These are phyloP conservation scores for Whalleya microplaca DNA, from an alignment of 2,329 filamentous ascomycete species.

Conservation along the genomic window DNA sequence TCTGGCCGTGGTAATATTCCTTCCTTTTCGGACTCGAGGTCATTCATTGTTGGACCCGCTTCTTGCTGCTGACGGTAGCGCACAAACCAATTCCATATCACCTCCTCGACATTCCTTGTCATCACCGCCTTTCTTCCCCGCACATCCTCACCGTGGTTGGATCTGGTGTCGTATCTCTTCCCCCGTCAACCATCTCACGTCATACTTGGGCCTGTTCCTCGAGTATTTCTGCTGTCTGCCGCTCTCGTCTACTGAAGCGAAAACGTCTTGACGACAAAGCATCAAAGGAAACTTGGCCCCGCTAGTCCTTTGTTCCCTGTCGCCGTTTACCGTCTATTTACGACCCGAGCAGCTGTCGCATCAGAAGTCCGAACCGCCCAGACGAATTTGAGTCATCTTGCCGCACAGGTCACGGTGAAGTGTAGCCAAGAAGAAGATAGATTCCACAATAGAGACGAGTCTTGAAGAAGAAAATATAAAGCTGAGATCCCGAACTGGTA, in stretches of 20 bases:
- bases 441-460: constrained; percentile 36
- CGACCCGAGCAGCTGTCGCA: constrained; percentile 28
- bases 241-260: constrained; percentile 18
- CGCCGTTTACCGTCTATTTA: constrained; percentile 24
- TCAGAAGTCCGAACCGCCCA: constrained; percentile 21
- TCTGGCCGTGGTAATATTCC: constrained; percentile 27
- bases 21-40: constrained; percentile 12
- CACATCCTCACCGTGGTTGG: constrained; percentile 5
- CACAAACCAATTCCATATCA: neutral
- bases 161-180: neutral
- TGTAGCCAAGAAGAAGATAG: constrained; percentile 35
- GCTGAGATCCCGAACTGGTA: constrained; percentile 17
- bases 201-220: constrained; percentile 10
- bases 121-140: constrained; percentile 1
- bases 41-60: constrained; percentile 18
- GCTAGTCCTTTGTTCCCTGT: constrained; percentile 31
- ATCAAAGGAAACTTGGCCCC: constrained; percentile 18
- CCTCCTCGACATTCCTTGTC: constrained; percentile 1
- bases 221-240: constrained; percentile 17
- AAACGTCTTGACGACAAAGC: constrained; percentile 25
- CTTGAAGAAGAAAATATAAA: constrained; percentile 26
- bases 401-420: constrained; percentile 40
- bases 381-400: constrained; percentile 25
- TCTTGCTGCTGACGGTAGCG: constrained; percentile 14
- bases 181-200: constrained; percentile 5